Conservation (phyloP, 345 rosid genomes). For the Hirschfeldia incana region DNA sequence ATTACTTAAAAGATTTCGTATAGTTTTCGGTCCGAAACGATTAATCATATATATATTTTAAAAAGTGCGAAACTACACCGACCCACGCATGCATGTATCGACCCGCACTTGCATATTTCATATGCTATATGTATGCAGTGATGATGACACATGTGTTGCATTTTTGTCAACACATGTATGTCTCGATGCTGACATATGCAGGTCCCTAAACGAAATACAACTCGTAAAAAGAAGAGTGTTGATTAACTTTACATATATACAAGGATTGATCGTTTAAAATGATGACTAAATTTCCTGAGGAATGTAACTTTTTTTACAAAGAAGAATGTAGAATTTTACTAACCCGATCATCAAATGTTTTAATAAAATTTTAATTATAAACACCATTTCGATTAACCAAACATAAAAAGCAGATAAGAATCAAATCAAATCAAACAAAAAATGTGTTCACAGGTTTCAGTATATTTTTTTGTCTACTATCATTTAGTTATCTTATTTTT, state of each 20-base stretch:
- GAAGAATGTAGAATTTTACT: background rate
- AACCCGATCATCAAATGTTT: background rate
- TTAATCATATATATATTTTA: background rate
- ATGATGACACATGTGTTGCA: conserved; percentile 15
- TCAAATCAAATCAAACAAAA: background rate
- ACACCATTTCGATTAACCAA: background rate
- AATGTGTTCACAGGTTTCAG: background rate
- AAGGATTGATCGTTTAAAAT: background rate
- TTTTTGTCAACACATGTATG: background rate
- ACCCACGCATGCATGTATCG: conserved; percentile 22
- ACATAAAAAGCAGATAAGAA: background rate
- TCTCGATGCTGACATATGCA: conserved; percentile 12
- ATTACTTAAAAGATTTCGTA: background rate
- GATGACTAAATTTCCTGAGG: background rate
- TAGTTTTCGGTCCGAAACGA: background rate
- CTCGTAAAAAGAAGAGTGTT: background rate
- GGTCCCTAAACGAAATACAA: background rate
- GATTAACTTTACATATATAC: background rate
- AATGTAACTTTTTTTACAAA: background rate
- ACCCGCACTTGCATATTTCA: conserved; percentile 19
- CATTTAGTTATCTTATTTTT: background rate
- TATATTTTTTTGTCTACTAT: background rate
- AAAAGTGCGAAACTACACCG: conserved; percentile 17
- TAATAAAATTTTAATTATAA: background rate
- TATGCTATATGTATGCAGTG: background rate